These are phyloP conservation scores for Digitaria exilis DNA, from an alignment of 202 grass and related monocot genomes.

Conservation along the genomic window DNA sequence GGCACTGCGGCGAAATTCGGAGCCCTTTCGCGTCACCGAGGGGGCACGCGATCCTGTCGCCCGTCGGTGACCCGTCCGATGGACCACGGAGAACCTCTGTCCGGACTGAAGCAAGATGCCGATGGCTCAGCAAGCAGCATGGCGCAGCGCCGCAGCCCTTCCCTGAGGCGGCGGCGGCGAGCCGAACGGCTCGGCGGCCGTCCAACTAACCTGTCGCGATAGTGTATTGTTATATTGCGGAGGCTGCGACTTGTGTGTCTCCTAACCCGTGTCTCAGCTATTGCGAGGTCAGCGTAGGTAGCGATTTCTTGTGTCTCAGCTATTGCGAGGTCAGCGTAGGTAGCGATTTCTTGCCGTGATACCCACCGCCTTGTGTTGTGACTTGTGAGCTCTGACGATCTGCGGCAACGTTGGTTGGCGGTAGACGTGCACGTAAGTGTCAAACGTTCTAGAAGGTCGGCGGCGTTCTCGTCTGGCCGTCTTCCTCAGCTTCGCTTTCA, in stretches of 20 bases:
- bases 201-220: background rate
- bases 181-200: background rate
- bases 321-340: background rate
- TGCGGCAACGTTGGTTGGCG: background rate
- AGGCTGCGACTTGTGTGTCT: too few species aligned
- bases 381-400: background rate
- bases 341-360: background rate
- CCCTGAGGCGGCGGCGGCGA: background rate
- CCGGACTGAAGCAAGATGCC: too few species aligned
- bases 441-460: background rate
- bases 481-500: background rate
- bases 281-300: background rate
- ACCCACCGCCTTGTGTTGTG: background rate
- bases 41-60: background rate
- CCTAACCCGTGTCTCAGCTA: too few species aligned
- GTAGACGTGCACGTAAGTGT: too few species aligned
- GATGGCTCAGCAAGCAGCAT: too few species aligned
- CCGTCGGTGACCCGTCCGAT: too few species aligned
- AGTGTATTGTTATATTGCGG: too few species aligned
- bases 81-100: too few species aligned
- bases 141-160: too few species aligned
- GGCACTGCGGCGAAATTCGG: background rate
- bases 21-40: background rate
- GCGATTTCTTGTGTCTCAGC: background rate
- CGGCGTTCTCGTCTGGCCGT: background rate